Conservation (phyloP, 2,329 filamentous ascomycete genomes). For the Truncatella angustata region DNA sequence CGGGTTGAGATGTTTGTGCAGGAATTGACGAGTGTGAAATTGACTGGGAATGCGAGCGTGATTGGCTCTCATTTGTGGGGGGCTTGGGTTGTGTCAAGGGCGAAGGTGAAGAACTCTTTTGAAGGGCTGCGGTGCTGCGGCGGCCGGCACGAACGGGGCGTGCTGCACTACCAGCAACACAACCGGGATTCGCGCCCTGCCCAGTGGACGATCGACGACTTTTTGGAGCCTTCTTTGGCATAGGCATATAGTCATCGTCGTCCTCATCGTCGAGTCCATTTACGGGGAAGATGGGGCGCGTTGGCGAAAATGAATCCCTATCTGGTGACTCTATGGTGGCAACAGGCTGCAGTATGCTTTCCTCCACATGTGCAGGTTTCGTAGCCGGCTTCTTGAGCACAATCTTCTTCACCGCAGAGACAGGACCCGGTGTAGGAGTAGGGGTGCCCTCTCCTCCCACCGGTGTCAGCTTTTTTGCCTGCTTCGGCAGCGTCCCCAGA, state of each 20-base stretch:
- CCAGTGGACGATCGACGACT: slow-evolving; percentile 15
- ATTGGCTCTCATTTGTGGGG: background rate
- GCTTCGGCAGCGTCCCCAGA: slow-evolving; percentile 70
- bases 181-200: background rate
- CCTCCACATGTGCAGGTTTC: slow-evolving; percentile 25
- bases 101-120: slow-evolving; percentile 15
- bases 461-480: slow-evolving; percentile 47
- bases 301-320: slow-evolving; percentile 6
- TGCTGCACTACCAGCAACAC: slow-evolving; percentile 11
- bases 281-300: slow-evolving; percentile 11
- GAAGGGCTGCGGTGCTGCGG: slow-evolving; percentile 12
- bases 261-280: slow-evolving; percentile 31
- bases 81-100: background rate
- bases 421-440: slow-evolving; percentile 14
- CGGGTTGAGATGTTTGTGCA: background rate
- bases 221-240: slow-evolving; percentile 33
- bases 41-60: too few relatives aligned
- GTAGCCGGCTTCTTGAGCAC: slow-evolving; percentile 30
- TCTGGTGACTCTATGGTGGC: background rate
- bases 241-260: slow-evolving; percentile 43
- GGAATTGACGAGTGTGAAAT: background rate
- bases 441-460: slow-evolving; percentile 26
- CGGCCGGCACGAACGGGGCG: slow-evolving; percentile 7
- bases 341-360: slow-evolving; percentile 13
- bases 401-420: slow-evolving; percentile 26